phyloP scores from a whole-genome alignment of 2,329 filamentous ascomycete species.

The Aspergillus unguis region DNA sequence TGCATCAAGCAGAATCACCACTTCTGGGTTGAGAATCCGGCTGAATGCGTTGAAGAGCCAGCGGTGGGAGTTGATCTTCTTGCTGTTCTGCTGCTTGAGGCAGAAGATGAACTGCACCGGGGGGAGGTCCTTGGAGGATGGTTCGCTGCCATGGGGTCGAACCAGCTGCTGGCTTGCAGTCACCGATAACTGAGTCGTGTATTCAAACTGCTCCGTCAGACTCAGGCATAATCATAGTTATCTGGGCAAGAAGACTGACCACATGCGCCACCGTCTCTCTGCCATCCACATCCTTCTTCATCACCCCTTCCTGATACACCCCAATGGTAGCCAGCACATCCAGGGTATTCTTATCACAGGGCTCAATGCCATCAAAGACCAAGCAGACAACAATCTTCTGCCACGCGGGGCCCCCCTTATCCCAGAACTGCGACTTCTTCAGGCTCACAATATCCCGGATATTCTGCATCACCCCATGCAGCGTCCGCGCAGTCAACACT shows the following conservation, averaged over 20 bases:
- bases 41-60: conserved; percentile 99
- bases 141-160: conserved; percentile 78
- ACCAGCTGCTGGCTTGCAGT: conserved; percentile 96
- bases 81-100: conserved; percentile 97
- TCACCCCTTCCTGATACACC: conserved; percentile 95
- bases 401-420: conserved; percentile 97
- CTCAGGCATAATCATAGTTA: not conserved
- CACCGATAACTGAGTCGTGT: conserved; percentile 85
- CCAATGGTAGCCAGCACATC: conserved; percentile 92
- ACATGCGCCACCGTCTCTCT: conserved; percentile 96
- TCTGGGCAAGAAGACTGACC: conserved; percentile 35
- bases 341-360: conserved; percentile 91
- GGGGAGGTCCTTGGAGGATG: conserved; percentile 67
- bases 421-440: conserved; percentile 99
- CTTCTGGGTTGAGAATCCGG: conserved; percentile 91
- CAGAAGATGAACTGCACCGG: conserved; percentile 99
- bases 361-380: conserved; percentile 96
- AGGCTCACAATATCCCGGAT: conserved; percentile 97
- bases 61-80: conserved; percentile 99
- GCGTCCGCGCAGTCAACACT: conserved; percentile 80
- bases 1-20: conserved; percentile 92
- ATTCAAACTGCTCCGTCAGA: conserved; percentile 50
- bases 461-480: conserved; percentile 98
- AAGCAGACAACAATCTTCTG: conserved; percentile 98
- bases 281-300: conserved; percentile 97